Evolutionary conservation across 176 grass and related monocot genomes (phyloP).

Genomic region (Tillandsia fasciculata): DNA sequence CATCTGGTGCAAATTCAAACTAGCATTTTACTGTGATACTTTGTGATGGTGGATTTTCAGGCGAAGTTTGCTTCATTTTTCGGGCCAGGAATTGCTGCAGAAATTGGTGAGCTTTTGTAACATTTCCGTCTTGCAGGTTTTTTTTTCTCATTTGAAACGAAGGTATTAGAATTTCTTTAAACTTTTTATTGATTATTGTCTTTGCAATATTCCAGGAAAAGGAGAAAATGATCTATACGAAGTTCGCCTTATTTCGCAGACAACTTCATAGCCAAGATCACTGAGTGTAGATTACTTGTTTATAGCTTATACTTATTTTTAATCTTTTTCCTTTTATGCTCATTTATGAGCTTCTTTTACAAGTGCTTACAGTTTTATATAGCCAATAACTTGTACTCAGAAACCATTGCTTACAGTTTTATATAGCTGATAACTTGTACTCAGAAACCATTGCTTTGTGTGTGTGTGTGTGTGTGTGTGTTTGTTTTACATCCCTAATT

Average conservation of each 20-base stretch:
- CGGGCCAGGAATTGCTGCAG: constrained; percentile 37
- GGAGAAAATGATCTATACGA: constrained; percentile 50
- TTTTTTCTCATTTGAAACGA: background rate
- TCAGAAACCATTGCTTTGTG: no score
- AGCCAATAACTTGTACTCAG: background rate
- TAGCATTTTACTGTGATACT: background rate
- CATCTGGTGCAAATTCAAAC: no score
- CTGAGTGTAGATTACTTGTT: background rate
- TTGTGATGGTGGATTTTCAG: constrained; percentile 15
- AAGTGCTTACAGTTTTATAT: background rate
- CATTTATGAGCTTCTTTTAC: background rate
- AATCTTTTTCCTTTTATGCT: background rate
- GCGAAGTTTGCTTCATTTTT: constrained; percentile 45
- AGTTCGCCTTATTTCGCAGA: constrained; percentile 43
- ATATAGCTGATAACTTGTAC: constrained; percentile 3
- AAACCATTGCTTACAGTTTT: background rate
- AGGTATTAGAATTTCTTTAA: background rate
- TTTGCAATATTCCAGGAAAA: constrained; percentile 23
- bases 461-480: no score
- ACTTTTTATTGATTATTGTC: background rate
- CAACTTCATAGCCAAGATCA: constrained; percentile 18
- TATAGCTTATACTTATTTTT: constrained; percentile 9
- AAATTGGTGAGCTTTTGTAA: constrained; percentile 32
- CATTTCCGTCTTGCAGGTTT: background rate
- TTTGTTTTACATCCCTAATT: no score